These are phyloP conservation scores for Spiraea crenata DNA, from an alignment of 331 rosid species.

Conservation along the genomic window DNA sequence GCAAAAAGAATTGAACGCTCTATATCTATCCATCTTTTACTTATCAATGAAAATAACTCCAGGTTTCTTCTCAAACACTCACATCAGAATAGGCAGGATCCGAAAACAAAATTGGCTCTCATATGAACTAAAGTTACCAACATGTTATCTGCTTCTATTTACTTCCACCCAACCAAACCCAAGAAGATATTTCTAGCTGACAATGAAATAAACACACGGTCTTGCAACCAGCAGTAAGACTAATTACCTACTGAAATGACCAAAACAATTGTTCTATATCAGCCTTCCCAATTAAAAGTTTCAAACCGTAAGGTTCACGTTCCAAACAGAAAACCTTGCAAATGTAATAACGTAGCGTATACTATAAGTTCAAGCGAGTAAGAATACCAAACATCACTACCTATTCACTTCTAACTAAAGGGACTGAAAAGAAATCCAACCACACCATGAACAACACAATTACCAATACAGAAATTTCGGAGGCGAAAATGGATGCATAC, in stretches of 20 bases:
- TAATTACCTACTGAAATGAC: neutral
- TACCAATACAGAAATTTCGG: neutral
- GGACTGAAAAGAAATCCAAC: neutral
- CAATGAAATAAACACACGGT: neutral
- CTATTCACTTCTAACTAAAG: neutral
- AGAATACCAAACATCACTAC: neutral
- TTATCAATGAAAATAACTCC: neutral
- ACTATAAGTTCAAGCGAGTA: neutral
- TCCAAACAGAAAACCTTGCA: neutral
- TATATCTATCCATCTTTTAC: neutral
- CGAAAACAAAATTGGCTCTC: neutral
- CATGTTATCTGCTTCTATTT: neutral
- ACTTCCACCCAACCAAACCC: neutral
- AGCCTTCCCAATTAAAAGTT: neutral
- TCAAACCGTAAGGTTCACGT: neutral
- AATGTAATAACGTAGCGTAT: neutral
- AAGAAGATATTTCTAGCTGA: neutral
- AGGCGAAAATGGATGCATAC: conserved; percentile 25
- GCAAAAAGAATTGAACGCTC: neutral
- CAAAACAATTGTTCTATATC: neutral
- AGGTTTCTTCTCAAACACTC: neutral
- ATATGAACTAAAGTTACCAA: neutral
- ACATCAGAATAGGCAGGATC: neutral
- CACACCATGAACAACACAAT: conserved; percentile 2
- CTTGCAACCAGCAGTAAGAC: neutral